Evolutionary conservation across 352 stramenopile genomes (phyloP), one percentile per base, ranked within the genome.

Genomic region (Phytophthora sansomeana): DNA sequence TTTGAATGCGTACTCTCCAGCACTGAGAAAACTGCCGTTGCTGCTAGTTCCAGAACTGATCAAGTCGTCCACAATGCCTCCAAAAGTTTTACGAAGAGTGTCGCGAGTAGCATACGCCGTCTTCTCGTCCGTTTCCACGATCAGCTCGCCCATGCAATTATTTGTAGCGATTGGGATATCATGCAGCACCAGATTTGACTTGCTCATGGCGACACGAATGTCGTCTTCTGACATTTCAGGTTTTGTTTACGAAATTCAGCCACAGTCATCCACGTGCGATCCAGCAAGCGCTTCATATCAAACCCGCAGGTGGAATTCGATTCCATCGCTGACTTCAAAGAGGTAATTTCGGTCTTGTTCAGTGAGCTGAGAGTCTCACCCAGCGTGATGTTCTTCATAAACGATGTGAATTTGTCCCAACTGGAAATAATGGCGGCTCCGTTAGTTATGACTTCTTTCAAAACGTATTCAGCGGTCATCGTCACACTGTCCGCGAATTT

Each of bases 61-160:
- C 5, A 80, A 47, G 33, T 69, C 42, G 42, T 80, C 68, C 13
- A 83, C 54, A 35, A 83, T 69, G 13, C 70, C 55, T 8, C 70
- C 61, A 30, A 81, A 49, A 2, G 72, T 77, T 62, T 80, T 81
- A n/a, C 73, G 59, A 11, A 84, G 75, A 21, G 67, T 47, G 39
- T 78, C 75, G 41, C 78, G 75, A 16, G 46, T 67, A 14, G 39
- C 32, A 32, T 56, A 75, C 3, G 58, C 47, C 7, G 46, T 58
- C 5, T 32, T 30, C n/a, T 58, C 46, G 26, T 58, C 47, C 11
- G 53, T 67, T 24, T 67, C 56, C 4, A 32, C 48, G 6, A 56
- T 53, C 21, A 70, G 59, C 26, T 72, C 66, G 21, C 74, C 51
- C 30, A 77, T 63, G 6, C 67, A 66, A 48, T 80, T 58, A 13